These are phyloP conservation scores for Lathyrus sativus DNA, from an alignment of 306 rosid species.

Conservation along the genomic window DNA sequence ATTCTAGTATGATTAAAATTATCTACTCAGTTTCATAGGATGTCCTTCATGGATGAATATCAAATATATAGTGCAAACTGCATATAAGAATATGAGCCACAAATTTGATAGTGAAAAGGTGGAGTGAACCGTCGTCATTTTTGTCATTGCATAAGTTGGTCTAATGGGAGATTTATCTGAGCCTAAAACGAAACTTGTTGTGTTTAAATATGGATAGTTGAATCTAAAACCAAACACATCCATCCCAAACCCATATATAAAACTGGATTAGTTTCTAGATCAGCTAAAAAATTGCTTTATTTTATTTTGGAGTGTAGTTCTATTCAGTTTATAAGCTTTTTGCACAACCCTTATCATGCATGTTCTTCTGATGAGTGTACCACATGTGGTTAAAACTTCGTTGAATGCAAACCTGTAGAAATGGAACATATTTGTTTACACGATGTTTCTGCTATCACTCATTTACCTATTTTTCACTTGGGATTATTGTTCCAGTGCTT, in stretches of 20 bases:
- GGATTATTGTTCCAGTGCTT: slow-evolving; percentile 16
- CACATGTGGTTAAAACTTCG: slow-evolving; percentile 4
- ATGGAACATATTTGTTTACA: background rate
- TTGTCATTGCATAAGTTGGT: background rate
- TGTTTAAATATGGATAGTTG: background rate
- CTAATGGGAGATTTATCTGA: background rate
- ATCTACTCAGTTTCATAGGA: background rate
- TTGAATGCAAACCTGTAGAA: background rate
- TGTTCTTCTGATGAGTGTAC: background rate
- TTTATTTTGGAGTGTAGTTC: background rate
- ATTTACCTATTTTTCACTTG: slow-evolving; percentile 4
- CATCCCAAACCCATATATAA: background rate
- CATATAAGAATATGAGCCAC: background rate
- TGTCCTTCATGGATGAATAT: background rate
- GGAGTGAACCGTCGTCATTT: background rate
- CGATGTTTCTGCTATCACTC: background rate
- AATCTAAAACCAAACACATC: background rate
- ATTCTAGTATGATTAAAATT: background rate
- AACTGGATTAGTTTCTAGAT: background rate
- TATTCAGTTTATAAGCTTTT: too few species aligned
- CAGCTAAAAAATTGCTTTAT: background rate
- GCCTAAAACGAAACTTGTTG: background rate
- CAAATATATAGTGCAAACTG: background rate
- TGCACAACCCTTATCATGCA: background rate
- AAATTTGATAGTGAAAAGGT: background rate